A percentile compares a stretch with the other conserved stretches of the same genome.
Evolutionary conservation across 768 basidiomycete species (phyloP).

Genomic region (Mycena filopes): DNA sequence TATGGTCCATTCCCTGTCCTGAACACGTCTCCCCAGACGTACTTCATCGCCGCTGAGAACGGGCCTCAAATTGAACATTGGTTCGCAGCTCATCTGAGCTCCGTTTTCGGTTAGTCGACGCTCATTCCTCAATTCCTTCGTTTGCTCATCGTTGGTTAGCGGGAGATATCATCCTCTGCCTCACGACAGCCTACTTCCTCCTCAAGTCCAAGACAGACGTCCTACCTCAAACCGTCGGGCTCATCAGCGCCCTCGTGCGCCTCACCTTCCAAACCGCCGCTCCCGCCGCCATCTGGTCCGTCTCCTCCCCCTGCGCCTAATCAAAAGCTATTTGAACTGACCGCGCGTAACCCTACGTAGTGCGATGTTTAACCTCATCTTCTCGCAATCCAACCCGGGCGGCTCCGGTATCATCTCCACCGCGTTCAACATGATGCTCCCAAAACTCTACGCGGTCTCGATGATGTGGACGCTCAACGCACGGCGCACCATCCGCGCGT

Average conservation of each 20-base stretch:
- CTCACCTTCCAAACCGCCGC: slow-evolving; percentile 28
- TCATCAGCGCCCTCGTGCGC: slow-evolving; percentile 3
- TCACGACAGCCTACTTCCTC: slow-evolving; percentile 19
- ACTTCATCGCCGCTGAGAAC: slow-evolving; percentile 17
- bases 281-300: slow-evolving; percentile 14
- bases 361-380: slow-evolving; percentile 24
- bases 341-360: background rate
- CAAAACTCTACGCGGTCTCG: slow-evolving; percentile 26
- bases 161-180: slow-evolving; percentile 17
- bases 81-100: slow-evolving; percentile 21
- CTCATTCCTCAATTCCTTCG: too few relatives aligned
- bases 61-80: too few relatives aligned
- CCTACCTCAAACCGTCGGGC: background rate
- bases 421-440: slow-evolving; percentile 11
- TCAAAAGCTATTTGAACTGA: too few relatives aligned
- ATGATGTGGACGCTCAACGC: slow-evolving; percentile 28
- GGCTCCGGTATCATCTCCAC: background rate
- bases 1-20: background rate
- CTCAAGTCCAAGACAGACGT: background rate
- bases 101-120: slow-evolving; percentile 22
- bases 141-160: slow-evolving; percentile 14
- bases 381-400: background rate
- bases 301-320: background rate
- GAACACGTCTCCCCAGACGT: slow-evolving; percentile 13
- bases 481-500: slow-evolving; percentile 8